Percentiles rank a stretch among this genome's conserved stretches.
These are phyloP conservation scores for Didymella sp. DNA, from an alignment of 2,329 filamentous ascomycete genomes.

Conservation along the genomic window DNA sequence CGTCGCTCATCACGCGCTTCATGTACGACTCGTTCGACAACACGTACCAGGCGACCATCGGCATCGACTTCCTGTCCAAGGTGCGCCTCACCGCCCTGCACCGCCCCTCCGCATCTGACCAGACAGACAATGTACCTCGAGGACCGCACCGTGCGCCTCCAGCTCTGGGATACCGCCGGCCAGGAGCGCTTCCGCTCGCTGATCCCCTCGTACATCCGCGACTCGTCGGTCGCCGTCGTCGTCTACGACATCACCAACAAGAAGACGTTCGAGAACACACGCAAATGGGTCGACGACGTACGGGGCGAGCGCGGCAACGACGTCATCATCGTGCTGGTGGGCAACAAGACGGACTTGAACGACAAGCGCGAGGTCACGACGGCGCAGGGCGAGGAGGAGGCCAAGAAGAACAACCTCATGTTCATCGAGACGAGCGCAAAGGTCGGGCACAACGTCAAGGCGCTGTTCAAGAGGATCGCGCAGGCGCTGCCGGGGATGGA, in stretches of 20 bases:
- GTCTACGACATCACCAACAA: constrained; percentile 98
- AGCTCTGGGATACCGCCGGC: constrained; percentile 97
- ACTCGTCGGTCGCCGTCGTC: constrained; percentile 96
- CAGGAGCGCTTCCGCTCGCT: constrained; percentile 96
- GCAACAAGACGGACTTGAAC: constrained; percentile 98
- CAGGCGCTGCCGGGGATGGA: constrained; percentile 98
- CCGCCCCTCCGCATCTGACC: constrained; percentile 20
- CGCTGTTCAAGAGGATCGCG: constrained; percentile 95
- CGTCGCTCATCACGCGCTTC: constrained; percentile 96
- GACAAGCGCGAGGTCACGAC: constrained; percentile 98
- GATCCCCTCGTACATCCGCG: constrained; percentile 98
- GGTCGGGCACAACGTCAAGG: constrained; percentile 97
- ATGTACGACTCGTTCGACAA: constrained; percentile 99
- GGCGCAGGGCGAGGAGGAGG: constrained; percentile 95
- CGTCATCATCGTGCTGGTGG: constrained; percentile 97
- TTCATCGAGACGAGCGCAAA: constrained; percentile 99
- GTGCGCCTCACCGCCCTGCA: constrained; percentile 54
- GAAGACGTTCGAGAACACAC: constrained; percentile 97
- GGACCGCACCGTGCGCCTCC: constrained; percentile 94
- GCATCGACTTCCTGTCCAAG: constrained; percentile 99
- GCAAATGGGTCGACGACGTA: constrained; percentile 99
- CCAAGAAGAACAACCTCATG: constrained; percentile 97
- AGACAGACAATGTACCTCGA: constrained; percentile 96
- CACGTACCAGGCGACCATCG: constrained; percentile 99
- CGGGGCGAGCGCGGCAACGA: constrained; percentile 96